Conservation (phyloP, 139 green algal genomes). For the Chlorella sorokiniana region DNA sequence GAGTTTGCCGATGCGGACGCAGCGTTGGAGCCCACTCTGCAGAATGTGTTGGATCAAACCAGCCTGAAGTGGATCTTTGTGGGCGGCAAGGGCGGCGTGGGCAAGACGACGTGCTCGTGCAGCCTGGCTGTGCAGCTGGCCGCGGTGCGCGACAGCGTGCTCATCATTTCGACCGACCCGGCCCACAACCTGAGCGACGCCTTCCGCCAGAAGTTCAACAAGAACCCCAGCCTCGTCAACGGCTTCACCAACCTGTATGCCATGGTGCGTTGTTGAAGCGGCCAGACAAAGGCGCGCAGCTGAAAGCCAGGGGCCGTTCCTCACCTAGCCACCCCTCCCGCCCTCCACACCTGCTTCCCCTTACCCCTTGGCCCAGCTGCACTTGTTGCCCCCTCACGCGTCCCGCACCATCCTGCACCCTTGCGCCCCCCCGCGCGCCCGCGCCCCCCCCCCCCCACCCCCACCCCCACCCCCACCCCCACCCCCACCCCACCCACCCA, state of each 20-base stretch:
- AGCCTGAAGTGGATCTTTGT: constrained; percentile 97
- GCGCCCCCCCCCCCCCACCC: background rate
- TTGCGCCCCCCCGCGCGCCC: too few relatives aligned
- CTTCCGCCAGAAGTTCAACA: constrained; percentile 96
- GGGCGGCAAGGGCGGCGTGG: constrained; percentile 91
- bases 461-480: background rate
- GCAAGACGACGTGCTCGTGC: constrained; percentile 90
- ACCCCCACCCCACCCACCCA: background rate
- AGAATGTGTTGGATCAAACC: constrained; percentile 88
- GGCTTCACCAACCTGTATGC: constrained; percentile 94
- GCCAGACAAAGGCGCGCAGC: too few relatives aligned
- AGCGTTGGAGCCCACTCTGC: constrained; percentile 75
- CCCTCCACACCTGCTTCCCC: too few relatives aligned
- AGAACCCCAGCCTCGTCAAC: constrained; percentile 77
- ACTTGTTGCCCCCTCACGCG: too few relatives aligned
- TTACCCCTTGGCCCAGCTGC: too few relatives aligned
- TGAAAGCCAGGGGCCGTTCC: too few relatives aligned
- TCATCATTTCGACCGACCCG: constrained; percentile 97
- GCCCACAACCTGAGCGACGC: constrained; percentile 97
- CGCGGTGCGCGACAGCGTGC: constrained; percentile 75
- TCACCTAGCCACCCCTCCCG: too few relatives aligned
- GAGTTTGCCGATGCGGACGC: constrained; percentile 38
- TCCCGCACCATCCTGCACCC: too few relatives aligned
- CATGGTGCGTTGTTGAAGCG: constrained; percentile 86
- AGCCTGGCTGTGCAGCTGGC: constrained; percentile 89